Base-by-base conservation (phyloP, 75 land plant species). In the Azolla pinnata region DNA sequence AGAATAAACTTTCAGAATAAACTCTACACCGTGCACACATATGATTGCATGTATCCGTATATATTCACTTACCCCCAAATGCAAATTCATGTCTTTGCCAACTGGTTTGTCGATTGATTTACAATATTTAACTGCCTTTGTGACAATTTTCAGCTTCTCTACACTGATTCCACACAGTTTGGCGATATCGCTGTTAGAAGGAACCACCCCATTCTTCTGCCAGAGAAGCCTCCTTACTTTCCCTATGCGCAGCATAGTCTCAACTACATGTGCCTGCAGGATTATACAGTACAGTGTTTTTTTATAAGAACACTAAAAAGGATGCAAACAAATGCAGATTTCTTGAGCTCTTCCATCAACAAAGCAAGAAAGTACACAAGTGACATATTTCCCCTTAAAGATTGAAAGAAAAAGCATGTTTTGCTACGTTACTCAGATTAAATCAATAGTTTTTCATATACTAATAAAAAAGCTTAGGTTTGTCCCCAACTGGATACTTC, bases 211-310 rank as follows among this genome's bases (percentile, higher is more conserved):
- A 57, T 75, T 76, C 61, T 81, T 84, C 52, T 55, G 67, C 38
- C 59, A 73, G n/a, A 93, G 54, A 12, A 74, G 76, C 59, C 71
- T 83, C 71, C 67, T 81, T n/a, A 96, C 84, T 68, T 81, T 81
- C 70, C 62, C 78, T 32, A 89, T 80, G 55, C 81, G 79, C 49
- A 81, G 76, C 18, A 81, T 67, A 40, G 83, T 79, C 45, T 89
- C 90, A 51, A 78, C 79, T 73, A 85, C 68, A 79, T 93, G 95
- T 61, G 79, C 71, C 98, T 92, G 79, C 47, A 14, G 21, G 18
- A 52, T 3, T 2, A 46, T n/a, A n/a, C n/a, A n/a, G n/a, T n/a
- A n/a, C n/a, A n/a, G n/a, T n/a, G n/a, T n/a, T n/a, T n/a, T n/a
- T n/a, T n/a, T n/a, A n/a, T n/a, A n/a, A n/a, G n/a, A n/a, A n/a